A percentile compares a stretch with the other conserved stretches of the same genome.
Evolutionary conservation across 345 rosid genomes (phyloP).

Genomic region (Melastoma malabathricum): DNA sequence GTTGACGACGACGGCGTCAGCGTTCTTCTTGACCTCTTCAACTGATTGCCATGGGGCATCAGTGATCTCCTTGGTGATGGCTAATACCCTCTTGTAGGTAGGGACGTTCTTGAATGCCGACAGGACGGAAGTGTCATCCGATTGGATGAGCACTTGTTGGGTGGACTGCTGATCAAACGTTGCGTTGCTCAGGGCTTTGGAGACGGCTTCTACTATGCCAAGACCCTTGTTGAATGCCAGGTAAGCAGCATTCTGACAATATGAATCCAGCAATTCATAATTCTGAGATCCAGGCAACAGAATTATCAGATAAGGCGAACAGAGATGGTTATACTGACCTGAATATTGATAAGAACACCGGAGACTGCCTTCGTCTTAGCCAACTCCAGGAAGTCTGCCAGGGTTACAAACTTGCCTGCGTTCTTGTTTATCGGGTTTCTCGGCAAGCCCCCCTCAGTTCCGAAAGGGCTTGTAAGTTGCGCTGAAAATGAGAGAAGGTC

Average conservation of each 20-base stretch:
- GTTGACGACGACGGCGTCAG: constrained; percentile 40
- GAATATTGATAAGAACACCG: constrained; percentile 60
- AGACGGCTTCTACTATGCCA: constrained; percentile 36
- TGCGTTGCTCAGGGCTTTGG: constrained; percentile 43
- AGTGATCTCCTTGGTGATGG: constrained; percentile 29
- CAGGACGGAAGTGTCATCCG: constrained; percentile 68
- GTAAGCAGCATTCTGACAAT: constrained; percentile 67
- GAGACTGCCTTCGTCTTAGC: constrained; percentile 59
- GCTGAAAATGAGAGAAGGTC: constrained; percentile 34
- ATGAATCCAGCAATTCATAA: not conserved
- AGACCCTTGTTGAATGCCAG: constrained; percentile 70
- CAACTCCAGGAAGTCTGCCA: constrained; percentile 49
- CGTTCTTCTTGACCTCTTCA: constrained; percentile 58
- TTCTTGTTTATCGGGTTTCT: constrained; percentile 62
- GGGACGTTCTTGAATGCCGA: constrained; percentile 28
- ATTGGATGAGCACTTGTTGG: constrained; percentile 57
- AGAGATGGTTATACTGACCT: constrained; percentile 20
- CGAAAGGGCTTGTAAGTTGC: constrained; percentile 49
- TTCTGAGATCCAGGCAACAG: not conserved
- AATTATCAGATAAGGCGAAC: not conserved
- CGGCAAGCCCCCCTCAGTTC: constrained; percentile 6
- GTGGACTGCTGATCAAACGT: constrained; percentile 56
- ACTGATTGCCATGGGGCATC: constrained; percentile 35
- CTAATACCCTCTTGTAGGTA: constrained; percentile 42
- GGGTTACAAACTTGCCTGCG: constrained; percentile 50